These are phyloP conservation scores for Annulohypoxylon nitens DNA, from an alignment of 495 filamentous ascomycete genomes.

Conservation along the genomic window DNA sequence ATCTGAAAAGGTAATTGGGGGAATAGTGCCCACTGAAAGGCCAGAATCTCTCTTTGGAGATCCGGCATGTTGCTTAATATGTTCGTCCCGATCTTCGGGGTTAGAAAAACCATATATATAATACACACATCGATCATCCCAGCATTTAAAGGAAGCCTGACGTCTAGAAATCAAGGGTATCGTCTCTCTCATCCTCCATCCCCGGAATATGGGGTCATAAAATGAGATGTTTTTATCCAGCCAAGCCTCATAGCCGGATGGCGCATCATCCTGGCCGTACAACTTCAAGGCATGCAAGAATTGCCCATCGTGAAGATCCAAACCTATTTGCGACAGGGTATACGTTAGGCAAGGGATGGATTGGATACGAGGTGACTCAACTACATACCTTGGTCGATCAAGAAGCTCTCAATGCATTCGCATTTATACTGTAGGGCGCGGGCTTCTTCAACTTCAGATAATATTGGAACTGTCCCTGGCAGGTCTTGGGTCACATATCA, in stretches of 20 bases:
- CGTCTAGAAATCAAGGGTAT: conserved; percentile 55
- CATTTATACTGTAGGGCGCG: conserved; percentile 63
- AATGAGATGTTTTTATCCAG: conserved; percentile 60
- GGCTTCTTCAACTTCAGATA: conserved; percentile 65
- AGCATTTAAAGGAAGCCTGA: conserved; percentile 63
- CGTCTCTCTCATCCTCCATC: conserved; percentile 57
- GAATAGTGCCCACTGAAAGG: conserved; percentile 56
- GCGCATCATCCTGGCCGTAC: conserved; percentile 55
- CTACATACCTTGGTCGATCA: conserved; percentile 62
- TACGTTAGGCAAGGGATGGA: conserved; percentile 31
- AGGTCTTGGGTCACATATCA: conserved; percentile 57
- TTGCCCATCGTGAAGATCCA: conserved; percentile 59
- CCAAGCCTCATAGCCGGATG: conserved; percentile 61
- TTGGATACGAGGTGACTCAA: conserved; percentile 15
- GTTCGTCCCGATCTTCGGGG: conserved; percentile 61
- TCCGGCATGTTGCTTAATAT: conserved; percentile 58
- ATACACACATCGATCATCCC: conserved; percentile 64
- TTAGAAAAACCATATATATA: conserved; percentile 65
- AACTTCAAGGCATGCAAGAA: conserved; percentile 58
- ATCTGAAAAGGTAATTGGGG: conserved; percentile 56
- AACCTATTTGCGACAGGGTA: conserved; percentile 48
- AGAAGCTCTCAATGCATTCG: conserved; percentile 64
- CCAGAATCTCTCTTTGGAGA: conserved; percentile 60
- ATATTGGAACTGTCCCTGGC: conserved; percentile 56
- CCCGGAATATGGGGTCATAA: conserved; percentile 61